Evolutionary conservation across 2,329 filamentous ascomycete genomes (phyloP).

Genomic region (Ascomycota sp.): DNA sequence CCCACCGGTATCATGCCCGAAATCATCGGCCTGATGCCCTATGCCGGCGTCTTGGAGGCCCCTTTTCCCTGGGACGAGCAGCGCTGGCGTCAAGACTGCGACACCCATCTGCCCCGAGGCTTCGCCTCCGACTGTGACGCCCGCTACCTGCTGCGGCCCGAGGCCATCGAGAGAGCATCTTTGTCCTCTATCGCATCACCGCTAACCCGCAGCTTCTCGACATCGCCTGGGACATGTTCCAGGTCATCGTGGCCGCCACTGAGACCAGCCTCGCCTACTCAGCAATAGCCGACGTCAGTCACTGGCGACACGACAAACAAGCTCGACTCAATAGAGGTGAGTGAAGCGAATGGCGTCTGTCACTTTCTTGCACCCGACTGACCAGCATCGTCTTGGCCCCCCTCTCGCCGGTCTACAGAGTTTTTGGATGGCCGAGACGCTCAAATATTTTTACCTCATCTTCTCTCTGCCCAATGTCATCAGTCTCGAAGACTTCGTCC

Average conservation of each 20-base stretch:
- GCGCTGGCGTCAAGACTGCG: constrained; percentile 8
- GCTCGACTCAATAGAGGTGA: constrained; percentile 39
- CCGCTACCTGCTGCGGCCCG: constrained; percentile 30
- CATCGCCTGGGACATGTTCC: constrained; percentile 31
- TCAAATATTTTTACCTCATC: constrained; percentile 58
- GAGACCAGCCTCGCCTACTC: constrained; percentile 26
- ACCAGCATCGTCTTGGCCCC: constrained; percentile 4
- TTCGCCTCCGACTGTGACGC: constrained; percentile 37
- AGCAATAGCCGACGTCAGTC: constrained; percentile 22
- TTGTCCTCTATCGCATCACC: constrained; percentile 48
- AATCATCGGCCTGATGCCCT: constrained; percentile 24
- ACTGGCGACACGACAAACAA: constrained; percentile 13
- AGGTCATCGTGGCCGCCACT: constrained; percentile 22
- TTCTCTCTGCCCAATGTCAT: constrained; percentile 45
- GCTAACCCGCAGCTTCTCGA: constrained; percentile 25
- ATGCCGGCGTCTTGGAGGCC: constrained; percentile 16
- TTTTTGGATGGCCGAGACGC: constrained; percentile 53
- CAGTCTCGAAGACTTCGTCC: constrained; percentile 46
- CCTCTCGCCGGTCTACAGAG: constrained; percentile 21
- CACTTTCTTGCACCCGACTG: neutral
- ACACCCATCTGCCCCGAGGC: constrained; percentile 24
- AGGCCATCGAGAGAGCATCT: constrained; percentile 68
- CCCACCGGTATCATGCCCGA: constrained; percentile 39
- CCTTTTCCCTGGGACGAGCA: constrained; percentile 13
- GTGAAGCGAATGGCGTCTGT: constrained; percentile 3